Evolutionary conservation across 2,329 filamentous ascomycete genomes (phyloP).

Genomic region (Lecanicillium sp.): DNA sequence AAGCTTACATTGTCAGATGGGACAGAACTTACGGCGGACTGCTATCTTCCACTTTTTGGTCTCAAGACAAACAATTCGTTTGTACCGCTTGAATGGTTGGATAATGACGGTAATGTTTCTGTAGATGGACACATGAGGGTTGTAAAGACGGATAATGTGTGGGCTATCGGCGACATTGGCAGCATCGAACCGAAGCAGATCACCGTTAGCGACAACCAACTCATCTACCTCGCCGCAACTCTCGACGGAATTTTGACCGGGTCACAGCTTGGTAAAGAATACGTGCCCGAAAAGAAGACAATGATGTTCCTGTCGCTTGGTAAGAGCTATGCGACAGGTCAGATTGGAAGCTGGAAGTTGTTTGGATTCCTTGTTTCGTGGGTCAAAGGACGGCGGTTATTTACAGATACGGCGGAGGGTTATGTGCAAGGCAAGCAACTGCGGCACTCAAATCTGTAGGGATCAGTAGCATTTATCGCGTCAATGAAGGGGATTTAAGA

Average conservation of each 20-base stretch:
- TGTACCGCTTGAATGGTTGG: conserved; percentile 23
- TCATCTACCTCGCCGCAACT: conserved; percentile 22
- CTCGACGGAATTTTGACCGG: conserved; percentile 18
- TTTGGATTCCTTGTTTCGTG: conserved; percentile 22
- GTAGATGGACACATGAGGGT: conserved; percentile 25
- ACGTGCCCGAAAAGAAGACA: conserved; percentile 15
- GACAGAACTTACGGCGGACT: conserved; percentile 21
- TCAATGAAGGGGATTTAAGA: too few relatives aligned
- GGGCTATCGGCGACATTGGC: conserved; percentile 33
- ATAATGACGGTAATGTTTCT: conserved; percentile 22
- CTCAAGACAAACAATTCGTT: conserved; percentile 33
- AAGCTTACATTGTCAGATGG: conserved; percentile 22
- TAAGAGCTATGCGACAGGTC: conserved; percentile 19
- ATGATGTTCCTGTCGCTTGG: conserved; percentile 22
- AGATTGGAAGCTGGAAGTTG: conserved; percentile 24
- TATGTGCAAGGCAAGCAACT: conserved; percentile 21
- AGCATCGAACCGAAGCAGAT: conserved; percentile 30
- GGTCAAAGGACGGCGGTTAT: conserved; percentile 24
- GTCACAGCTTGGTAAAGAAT: conserved; percentile 6
- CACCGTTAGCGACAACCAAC: conserved; percentile 22
- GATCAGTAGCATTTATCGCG: background rate
- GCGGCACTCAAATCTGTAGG: conserved; percentile 19
- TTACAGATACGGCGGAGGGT: conserved; percentile 20
- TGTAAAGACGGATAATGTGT: conserved; percentile 26
- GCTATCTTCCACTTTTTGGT: conserved; percentile 38